A percentile compares a stretch with the other conserved stretches of the same genome.
phyloP scores from a whole-genome alignment of 2,329 filamentous ascomycete species.

The Alternaria rosae region DNA sequence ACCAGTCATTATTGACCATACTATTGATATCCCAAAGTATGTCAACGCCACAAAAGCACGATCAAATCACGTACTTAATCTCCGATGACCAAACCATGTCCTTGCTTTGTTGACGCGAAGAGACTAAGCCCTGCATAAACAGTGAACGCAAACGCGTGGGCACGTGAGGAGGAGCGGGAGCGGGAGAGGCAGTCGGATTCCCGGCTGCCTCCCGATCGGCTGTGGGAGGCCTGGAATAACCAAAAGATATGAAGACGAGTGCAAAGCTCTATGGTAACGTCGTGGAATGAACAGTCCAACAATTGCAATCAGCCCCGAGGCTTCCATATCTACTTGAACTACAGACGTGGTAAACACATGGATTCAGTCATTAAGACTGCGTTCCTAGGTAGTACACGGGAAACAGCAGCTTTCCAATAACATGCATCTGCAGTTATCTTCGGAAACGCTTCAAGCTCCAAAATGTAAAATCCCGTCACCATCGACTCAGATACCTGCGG shows the following conservation, averaged over 20 bases:
- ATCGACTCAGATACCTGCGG: constrained; percentile 5
- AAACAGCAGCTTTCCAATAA: neutral
- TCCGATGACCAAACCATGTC: neutral
- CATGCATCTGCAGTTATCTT: neutral
- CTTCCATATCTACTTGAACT: neutral
- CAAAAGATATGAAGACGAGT: neutral
- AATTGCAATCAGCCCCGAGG: neutral
- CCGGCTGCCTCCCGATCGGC: too few species aligned
- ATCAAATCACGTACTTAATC: neutral
- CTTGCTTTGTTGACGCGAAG: constrained; percentile 3
- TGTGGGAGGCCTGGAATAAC: neutral
- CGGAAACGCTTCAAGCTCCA: neutral
- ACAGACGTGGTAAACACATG: neutral
- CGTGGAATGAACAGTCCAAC: neutral
- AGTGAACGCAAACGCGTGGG: constrained; percentile 11
- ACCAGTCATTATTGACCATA: neutral
- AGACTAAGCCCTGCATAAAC: constrained; percentile 1
- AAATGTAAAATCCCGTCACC: neutral
- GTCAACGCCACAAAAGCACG: neutral
- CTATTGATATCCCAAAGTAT: neutral
- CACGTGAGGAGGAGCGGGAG: constrained; percentile 7
- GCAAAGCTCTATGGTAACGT: neutral
- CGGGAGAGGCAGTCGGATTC: neutral
- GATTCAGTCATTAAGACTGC: neutral
- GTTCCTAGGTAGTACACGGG: neutral